Percentiles rank a stretch among this genome's conserved stretches.
These are phyloP conservation scores for Wallacemonas sp. DNA, from an alignment of 208 protist species.

Conservation along the genomic window DNA sequence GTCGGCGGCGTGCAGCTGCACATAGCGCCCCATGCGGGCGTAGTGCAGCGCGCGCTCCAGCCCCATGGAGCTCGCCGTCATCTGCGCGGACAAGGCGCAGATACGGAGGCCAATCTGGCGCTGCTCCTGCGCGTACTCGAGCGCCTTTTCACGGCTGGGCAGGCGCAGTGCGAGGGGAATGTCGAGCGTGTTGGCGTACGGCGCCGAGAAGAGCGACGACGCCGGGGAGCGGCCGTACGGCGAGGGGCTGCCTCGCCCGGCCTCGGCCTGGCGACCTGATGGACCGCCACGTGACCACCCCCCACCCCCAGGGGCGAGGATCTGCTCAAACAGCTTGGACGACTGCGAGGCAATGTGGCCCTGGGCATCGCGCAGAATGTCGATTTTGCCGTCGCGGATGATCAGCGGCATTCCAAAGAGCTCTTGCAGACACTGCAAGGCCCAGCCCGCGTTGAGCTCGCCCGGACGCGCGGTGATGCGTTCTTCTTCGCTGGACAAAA, in stretches of 20 bases:
- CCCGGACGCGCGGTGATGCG: conserved; percentile 30
- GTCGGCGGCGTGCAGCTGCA: conserved; percentile 49
- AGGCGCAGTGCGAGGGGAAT: conserved; percentile 36
- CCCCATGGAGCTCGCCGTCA: conserved; percentile 21
- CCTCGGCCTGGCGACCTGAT: too few relatives aligned
- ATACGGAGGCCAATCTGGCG: conserved; percentile 38
- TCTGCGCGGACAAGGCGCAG: conserved; percentile 20
- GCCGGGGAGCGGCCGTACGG: not conserved
- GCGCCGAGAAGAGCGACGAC: conserved; percentile 24
- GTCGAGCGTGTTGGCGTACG: conserved; percentile 41
- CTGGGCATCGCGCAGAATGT: conserved; percentile 21
- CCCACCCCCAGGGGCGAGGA: conserved; percentile 17
- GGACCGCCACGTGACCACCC: too few relatives aligned
- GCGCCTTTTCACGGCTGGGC: conserved; percentile 30
- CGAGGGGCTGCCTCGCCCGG: too few relatives aligned
- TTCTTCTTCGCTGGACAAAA: conserved; percentile 34
- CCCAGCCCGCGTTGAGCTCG: conserved; percentile 50
- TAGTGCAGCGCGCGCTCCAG: conserved; percentile 38
- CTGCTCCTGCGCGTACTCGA: conserved; percentile 54
- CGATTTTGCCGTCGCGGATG: conserved; percentile 31
- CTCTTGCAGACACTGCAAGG: conserved; percentile 53
- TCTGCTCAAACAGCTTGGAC: conserved; percentile 10
- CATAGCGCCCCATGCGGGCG: conserved; percentile 38
- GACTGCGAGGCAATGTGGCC: conserved; percentile 3
- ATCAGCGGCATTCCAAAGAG: conserved; percentile 42